Conservation (phyloP, 2,329 filamentous ascomycete species). For the Penicillium oxalicum region DNA sequence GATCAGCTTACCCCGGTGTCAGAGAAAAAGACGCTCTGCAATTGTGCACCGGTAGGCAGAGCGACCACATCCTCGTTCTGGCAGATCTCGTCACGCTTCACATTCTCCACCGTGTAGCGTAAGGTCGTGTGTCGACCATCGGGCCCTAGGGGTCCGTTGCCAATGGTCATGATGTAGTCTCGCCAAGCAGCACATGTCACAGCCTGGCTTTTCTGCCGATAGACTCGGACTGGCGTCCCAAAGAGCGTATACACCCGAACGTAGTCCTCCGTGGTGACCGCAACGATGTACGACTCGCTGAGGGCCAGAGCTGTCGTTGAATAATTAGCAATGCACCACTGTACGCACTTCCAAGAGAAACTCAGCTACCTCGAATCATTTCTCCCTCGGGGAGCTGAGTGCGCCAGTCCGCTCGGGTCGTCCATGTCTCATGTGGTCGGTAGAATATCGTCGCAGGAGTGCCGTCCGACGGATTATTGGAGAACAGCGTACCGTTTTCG, state of each 20-base stretch:
- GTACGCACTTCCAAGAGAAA: not conserved
- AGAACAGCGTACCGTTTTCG: slow-evolving; percentile 78
- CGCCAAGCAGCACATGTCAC: slow-evolving; percentile 92
- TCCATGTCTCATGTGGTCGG: slow-evolving; percentile 95
- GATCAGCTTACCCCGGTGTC: slow-evolving; percentile 62
- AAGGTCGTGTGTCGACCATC: slow-evolving; percentile 68
- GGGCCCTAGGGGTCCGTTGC: slow-evolving; percentile 77
- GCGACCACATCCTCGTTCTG: slow-evolving; percentile 92
- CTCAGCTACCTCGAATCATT: slow-evolving; percentile 53
- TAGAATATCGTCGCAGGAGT: slow-evolving; percentile 86
- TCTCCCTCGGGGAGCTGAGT: slow-evolving; percentile 85
- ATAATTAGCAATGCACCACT: slow-evolving; percentile 1
- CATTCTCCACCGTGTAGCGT: slow-evolving; percentile 87
- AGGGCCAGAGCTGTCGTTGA: slow-evolving; percentile 65
- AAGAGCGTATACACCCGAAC: slow-evolving; percentile 90
- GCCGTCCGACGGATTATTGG: slow-evolving; percentile 63
- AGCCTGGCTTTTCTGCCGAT: slow-evolving; percentile 85
- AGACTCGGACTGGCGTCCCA: slow-evolving; percentile 81
- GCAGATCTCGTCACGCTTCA: slow-evolving; percentile 87
- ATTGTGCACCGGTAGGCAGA: slow-evolving; percentile 63
- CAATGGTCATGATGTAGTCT: slow-evolving; percentile 93
- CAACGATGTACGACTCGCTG: slow-evolving; percentile 84
- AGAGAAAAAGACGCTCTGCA: slow-evolving; percentile 86
- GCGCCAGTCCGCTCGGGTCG: slow-evolving; percentile 80
- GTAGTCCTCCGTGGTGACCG: slow-evolving; percentile 80